A percentile compares a stretch with the other conserved stretches of the same genome.
Evolutionary conservation across 176 grass and related monocot species (phyloP).

Genomic region (Zizania latifolia): DNA sequence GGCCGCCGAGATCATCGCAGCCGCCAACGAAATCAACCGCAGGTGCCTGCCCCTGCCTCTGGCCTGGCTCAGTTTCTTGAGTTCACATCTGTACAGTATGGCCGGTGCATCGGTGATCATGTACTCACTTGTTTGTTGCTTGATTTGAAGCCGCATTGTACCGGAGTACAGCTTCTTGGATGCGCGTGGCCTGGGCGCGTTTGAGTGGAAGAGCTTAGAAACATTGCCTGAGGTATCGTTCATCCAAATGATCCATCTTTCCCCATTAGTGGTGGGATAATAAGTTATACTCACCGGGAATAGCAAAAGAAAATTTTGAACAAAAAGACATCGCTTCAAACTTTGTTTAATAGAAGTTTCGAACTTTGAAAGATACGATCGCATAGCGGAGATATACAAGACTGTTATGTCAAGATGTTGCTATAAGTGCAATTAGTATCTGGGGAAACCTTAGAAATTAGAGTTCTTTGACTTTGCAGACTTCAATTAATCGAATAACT

Average conservation of each 20-base stretch:
- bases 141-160: slow-evolving; percentile 58
- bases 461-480: background rate
- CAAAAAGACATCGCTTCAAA: background rate
- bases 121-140: background rate
- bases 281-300: background rate
- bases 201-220: slow-evolving; percentile 67
- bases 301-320: background rate
- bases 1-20: slow-evolving; percentile 85
- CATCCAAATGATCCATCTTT: background rate
- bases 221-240: slow-evolving; percentile 64
- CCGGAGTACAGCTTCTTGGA: slow-evolving; percentile 98
- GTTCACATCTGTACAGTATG: background rate
- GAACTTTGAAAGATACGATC: background rate
- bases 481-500: background rate
- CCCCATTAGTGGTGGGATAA: background rate
- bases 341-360: too few species aligned
- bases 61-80: background rate
- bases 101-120: background rate
- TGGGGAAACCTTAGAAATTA: background rate
- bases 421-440: background rate
- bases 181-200: slow-evolving; percentile 78
- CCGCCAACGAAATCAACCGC: slow-evolving; percentile 57
- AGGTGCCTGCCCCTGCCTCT: slow-evolving; percentile 32
- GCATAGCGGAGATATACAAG: background rate
- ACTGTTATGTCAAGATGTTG: background rate